Percentiles rank a stretch among this genome's conserved stretches.
Conservation (phyloP, 108 stramenopile genomes). For the Craspedostauros australis region DNA sequence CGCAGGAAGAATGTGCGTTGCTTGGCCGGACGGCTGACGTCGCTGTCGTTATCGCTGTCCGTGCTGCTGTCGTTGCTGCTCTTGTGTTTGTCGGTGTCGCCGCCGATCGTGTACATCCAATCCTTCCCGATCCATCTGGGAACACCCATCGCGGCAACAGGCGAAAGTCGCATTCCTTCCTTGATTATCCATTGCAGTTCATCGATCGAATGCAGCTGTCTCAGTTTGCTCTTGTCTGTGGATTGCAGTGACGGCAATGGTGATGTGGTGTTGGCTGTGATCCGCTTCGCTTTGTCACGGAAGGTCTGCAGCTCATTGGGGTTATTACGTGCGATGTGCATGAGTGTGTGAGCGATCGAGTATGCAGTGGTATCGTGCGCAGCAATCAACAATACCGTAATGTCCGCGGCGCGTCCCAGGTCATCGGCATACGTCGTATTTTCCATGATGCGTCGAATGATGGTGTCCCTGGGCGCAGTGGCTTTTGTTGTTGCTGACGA, state of each 20-base stretch:
- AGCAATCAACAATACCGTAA: conserved; percentile 21
- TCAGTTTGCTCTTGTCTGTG: too few relatives aligned
- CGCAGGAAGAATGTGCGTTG: conserved; percentile 28
- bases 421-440: conserved; percentile 22
- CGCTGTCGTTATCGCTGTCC: too few relatives aligned
- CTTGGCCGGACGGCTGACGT: too few relatives aligned
- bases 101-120: neutral
- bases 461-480: conserved; percentile 6
- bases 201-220: too few relatives aligned
- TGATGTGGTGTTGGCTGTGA: conserved; percentile 35
- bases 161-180: too few relatives aligned
- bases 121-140: conserved; percentile 23
- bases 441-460: conserved; percentile 14
- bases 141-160: too few relatives aligned
- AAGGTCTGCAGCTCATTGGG: neutral
- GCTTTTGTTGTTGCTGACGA: too few relatives aligned
- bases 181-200: too few relatives aligned
- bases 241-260: too few relatives aligned
- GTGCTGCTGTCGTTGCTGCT: too few relatives aligned
- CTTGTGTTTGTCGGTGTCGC: conserved; percentile 15
- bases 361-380: conserved; percentile 10
- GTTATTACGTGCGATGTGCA: neutral
- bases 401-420: conserved; percentile 17
- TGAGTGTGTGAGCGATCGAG: neutral
- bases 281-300: neutral